Evolutionary conservation across 495 filamentous ascomycete genomes (phyloP), one percentile per base, ranked within the genome.

Genomic region (Lasiosphaeria miniovina): DNA sequence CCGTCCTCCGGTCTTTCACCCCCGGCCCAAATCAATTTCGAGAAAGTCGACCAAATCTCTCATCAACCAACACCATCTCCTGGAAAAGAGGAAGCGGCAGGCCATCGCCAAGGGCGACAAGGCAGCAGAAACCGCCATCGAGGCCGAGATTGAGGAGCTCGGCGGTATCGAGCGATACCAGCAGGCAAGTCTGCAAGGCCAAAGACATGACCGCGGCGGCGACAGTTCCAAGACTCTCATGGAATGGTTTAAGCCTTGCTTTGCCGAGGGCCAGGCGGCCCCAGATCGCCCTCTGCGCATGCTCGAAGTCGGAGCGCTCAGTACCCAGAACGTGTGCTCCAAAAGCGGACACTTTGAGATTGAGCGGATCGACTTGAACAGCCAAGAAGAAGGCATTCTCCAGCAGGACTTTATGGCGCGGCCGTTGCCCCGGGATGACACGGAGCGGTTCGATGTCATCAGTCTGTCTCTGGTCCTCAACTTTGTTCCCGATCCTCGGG

Each of bases 381-480:
- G 91, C 53, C 91, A 93, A 63, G 85, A 86, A 54, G 79, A 86
- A 0, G 86, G 84, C 3, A 98, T 99, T 60, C 65, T 83, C 60
- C 80, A 91, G 68, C 92, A 98, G 68, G 90, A 99, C 72, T 98
- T 99, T 66, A 98, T 99, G 93, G 75, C 90, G 67, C 79, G 90
- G 38, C 89, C 92, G 6, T 72, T 94, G 15, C 93, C 93, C 0
- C 55, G 53, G 7, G 65, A 74, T 52, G 77, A 82, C 36, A 71
- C 76, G 0, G 86, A 93, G 48, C 75, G 74, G 35, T 98, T 97
- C 68, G 88, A 99, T 68, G 79, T 96, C 48, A 87, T 99, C 66
- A 94, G 90, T 61, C 81, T 99, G n/a, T 96, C 90, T 1, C 77
- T 99, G 52, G 95, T 99, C 8, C 80, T 99, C 24, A 99, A 99